These are phyloP conservation scores for Apodospora peruviana DNA, from an alignment of 495 filamentous ascomycete genomes.

Conservation along the genomic window DNA sequence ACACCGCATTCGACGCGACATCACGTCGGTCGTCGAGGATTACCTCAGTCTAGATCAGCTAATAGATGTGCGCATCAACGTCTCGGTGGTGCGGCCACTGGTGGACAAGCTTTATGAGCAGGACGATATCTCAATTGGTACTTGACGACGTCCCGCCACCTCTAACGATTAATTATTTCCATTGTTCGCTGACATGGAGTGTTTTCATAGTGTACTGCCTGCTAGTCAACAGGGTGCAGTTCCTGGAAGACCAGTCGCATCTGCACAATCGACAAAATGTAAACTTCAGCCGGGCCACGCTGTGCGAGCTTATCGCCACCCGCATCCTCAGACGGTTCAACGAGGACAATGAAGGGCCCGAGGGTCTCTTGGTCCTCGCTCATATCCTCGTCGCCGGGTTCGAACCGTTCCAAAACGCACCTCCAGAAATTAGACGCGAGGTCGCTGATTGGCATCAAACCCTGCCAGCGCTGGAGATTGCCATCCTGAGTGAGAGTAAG, in stretches of 20 bases:
- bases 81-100: constrained; percentile 61
- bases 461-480: constrained; percentile 63
- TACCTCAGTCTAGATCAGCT: constrained; percentile 59
- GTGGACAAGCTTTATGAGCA: constrained; percentile 65
- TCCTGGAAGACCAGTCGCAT: constrained; percentile 59
- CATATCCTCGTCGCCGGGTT: constrained; percentile 70
- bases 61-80: constrained; percentile 62
- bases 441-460: constrained; percentile 52
- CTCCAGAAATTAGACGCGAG: constrained; percentile 47
- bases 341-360: constrained; percentile 57
- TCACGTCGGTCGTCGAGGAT: constrained; percentile 46
- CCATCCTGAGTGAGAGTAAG: constrained; percentile 64
- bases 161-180: too few species aligned
- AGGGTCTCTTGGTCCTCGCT: constrained; percentile 56
- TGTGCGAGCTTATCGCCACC: constrained; percentile 65
- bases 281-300: constrained; percentile 56
- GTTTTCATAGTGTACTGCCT: constrained; percentile 51
- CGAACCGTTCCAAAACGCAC: constrained; percentile 66
- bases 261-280: constrained; percentile 66
- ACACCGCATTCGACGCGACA: constrained; percentile 47
- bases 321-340: constrained; percentile 61
- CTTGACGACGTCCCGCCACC: neutral
- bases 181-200: too few species aligned
- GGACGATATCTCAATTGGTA: constrained; percentile 57
- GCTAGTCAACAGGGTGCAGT: constrained; percentile 65